Evolutionary conservation across 805 yeast species (phyloP).

Genomic region (Yarrowia yakushimensis): DNA sequence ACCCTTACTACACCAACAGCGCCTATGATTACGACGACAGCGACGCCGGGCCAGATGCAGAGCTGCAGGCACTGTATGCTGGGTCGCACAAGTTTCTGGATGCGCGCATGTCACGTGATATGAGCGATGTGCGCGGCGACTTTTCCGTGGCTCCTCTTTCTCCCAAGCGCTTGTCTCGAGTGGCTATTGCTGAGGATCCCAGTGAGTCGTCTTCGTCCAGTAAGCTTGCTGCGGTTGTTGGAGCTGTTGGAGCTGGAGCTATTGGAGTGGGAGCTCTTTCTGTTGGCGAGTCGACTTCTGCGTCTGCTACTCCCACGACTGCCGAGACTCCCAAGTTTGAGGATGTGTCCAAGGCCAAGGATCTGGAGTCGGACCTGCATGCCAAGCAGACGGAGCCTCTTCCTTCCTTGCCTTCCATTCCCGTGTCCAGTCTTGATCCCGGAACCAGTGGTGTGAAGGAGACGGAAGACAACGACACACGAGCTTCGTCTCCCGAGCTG

Average conservation of each 20-base stretch:
- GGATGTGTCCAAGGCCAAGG: not conserved
- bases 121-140: not conserved
- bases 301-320: not conserved
- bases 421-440: not conserved
- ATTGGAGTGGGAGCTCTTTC: not conserved
- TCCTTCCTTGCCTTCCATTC: not conserved
- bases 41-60: conserved; percentile 8
- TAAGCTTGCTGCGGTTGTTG: not conserved
- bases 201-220: not conserved
- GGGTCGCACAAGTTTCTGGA: conserved; percentile 16
- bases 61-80: conserved; percentile 13
- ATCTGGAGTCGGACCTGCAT: not conserved
- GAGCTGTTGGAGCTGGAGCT: not conserved
- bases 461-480: not conserved
- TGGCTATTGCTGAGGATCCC: not conserved
- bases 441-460: not conserved
- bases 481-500: not conserved
- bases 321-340: not conserved
- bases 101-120: not conserved
- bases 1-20: conserved; percentile 18
- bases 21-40: conserved; percentile 20
- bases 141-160: not conserved
- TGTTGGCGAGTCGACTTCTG: not conserved
- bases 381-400: not conserved
- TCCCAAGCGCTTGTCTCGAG: not conserved